Percentiles rank a stretch among this genome's conserved stretches.
Evolutionary conservation across 345 rosid genomes (phyloP).

Genomic region (Pistacia integerrima): DNA sequence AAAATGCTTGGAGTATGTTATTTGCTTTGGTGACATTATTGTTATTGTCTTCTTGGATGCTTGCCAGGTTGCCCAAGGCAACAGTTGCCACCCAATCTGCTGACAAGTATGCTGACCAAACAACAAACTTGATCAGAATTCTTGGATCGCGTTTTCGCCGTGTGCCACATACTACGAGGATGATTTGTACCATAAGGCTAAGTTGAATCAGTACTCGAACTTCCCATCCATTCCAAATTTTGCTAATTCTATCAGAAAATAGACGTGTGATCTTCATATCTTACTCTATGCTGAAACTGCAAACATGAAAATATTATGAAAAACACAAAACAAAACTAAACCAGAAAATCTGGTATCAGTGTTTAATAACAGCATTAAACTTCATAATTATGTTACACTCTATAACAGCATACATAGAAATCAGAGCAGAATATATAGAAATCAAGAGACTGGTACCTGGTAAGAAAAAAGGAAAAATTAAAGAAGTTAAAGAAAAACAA

Average conservation of each 20-base stretch:
- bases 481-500: too few species aligned
- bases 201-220: conserved; percentile 7
- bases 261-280: neutral
- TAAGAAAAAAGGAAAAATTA: too few species aligned
- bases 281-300: too few species aligned
- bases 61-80: conserved; percentile 21
- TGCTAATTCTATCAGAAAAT: neutral
- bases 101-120: conserved; percentile 29
- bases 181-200: conserved; percentile 25
- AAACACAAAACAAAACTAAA: too few species aligned
- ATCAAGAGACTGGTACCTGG: too few species aligned
- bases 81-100: conserved; percentile 29
- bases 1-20: conserved; percentile 18
- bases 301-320: too few species aligned
- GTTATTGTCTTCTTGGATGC: neutral
- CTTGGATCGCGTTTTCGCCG: conserved; percentile 9
- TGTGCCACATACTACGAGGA: conserved; percentile 16
- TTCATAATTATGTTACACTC: too few species aligned
- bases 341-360: too few species aligned
- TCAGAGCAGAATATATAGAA: too few species aligned
- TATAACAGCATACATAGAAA: too few species aligned
- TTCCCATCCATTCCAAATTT: conserved; percentile 31
- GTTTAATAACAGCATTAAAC: too few species aligned
- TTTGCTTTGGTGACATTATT: neutral
- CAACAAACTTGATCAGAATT: neutral